Evolutionary conservation across 768 basidiomycete species (phyloP), one percentile per base, ranked within the genome.

Genomic region (Cystobasidium ongulense): DNA sequence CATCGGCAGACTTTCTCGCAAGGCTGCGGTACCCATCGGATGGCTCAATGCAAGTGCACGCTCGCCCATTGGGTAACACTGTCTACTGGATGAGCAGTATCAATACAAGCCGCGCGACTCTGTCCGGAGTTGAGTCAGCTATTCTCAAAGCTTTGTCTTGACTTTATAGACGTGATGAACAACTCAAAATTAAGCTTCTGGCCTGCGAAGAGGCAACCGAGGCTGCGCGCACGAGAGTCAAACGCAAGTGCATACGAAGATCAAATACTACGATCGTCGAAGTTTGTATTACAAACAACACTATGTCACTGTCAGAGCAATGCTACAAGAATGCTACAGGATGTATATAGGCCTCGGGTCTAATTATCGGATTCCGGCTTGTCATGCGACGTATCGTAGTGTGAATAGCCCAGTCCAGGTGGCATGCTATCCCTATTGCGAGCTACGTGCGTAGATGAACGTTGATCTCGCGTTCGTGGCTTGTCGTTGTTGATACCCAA

Each of bases 31-130:
- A 83, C 54, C 73, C 73, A n/a, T 33, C 50, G 3, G 25, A n/a
- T 29, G 52, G 21, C 83, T 86, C 3, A 88, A 88, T 81, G 84
- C 86, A 41, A 57, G 85, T 97, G 25, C 90, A 98, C 80, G 92
- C 86, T 76, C 85, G 95, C 72, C 93, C 95, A 0, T 82, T 98
- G 41, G 95, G 95, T 0, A 87, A 93, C 78, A 88, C 92, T 10
- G 89, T 89, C n/a, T 95, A 95, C 80, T 90, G 93, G 79, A 94
- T 95, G 86, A 88, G 87, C 5, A 92, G 90, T 81, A 83, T 94
- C 46, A 92, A 92, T 79, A 92, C 90, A 33, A 62, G 70, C 11
- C 17, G 31, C 0, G 52, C 63, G 11, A 76, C 76, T 31, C 59
- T 81, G 7, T 50, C 74, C 1, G 31, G 50, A 10, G 68, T 80